A percentile compares a stretch with the other conserved stretches of the same genome.
Conservation (phyloP, 1,284 basidiomycete species). For the Ustilago lituana region DNA sequence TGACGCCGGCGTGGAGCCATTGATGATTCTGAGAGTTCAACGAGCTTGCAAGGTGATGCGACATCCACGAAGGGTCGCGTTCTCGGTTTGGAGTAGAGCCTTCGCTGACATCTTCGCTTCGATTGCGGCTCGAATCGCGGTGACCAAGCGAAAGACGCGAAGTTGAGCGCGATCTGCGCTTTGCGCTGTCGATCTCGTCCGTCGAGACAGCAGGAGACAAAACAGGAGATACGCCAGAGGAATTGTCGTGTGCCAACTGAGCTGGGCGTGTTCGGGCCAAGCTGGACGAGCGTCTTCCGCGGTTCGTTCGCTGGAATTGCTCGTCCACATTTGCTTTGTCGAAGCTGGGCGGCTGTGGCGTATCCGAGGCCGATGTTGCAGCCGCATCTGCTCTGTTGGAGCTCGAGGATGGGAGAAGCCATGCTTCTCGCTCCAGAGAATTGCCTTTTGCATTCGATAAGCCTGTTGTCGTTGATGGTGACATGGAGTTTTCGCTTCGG, state of each 20-base stretch:
- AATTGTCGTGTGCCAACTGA: constrained; percentile 19
- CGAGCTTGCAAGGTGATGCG: constrained; percentile 24
- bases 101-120: constrained; percentile 37
- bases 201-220: constrained; percentile 18
- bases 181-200: constrained; percentile 12
- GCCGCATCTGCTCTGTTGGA: not conserved
- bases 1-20: constrained; percentile 13
- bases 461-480: constrained; percentile 1
- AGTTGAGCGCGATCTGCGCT: constrained; percentile 35
- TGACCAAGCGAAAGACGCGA: constrained; percentile 34
- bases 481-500: not conserved
- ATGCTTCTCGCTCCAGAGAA: constrained; percentile 4
- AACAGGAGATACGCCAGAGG: constrained; percentile 12
- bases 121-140: constrained; percentile 37
- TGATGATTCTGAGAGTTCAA: constrained; percentile 16
- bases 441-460: not conserved
- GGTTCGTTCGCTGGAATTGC: constrained; percentile 12
- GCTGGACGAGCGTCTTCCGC: constrained; percentile 40
- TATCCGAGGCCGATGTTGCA: not conserved
- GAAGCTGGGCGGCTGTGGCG: constrained; percentile 5
- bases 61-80: constrained; percentile 25
- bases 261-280: constrained; percentile 33
- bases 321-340: constrained; percentile 19
- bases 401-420: not conserved
- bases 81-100: constrained; percentile 44